Evolutionary conservation across 495 filamentous ascomycete genomes (phyloP).

Genomic region (Aspergillus cristatus): DNA sequence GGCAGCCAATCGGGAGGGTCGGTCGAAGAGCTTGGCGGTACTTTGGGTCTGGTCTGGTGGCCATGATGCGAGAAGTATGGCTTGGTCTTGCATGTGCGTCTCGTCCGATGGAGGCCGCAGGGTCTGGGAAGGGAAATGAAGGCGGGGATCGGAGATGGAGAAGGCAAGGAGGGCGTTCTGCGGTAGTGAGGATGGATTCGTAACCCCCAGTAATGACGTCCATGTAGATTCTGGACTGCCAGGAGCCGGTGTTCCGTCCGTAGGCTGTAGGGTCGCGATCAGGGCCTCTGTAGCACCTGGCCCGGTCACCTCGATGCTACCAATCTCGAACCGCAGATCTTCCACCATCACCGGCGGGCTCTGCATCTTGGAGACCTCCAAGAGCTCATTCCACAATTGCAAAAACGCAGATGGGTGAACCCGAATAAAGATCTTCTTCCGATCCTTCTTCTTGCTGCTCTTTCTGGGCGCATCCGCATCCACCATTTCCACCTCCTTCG

Average conservation of each 20-base stretch:
- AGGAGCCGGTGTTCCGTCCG: constrained; percentile 11
- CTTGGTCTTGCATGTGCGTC: constrained; percentile 38
- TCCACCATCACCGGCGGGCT: constrained; percentile 68
- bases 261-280: constrained; percentile 53
- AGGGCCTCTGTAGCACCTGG: constrained; percentile 78
- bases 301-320: constrained; percentile 82
- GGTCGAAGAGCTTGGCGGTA: constrained; percentile 57
- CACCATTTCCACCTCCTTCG: constrained; percentile 24
- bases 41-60: constrained; percentile 50
- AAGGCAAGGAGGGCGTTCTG: constrained; percentile 64
- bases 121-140: constrained; percentile 54
- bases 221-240: constrained; percentile 49
- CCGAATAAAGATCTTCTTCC: constrained; percentile 59
- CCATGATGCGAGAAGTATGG: constrained; percentile 57
- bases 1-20: constrained; percentile 50
- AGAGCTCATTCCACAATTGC: constrained; percentile 71
- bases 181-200: constrained; percentile 70
- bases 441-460: constrained; percentile 28
- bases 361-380: constrained; percentile 59
- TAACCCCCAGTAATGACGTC: constrained; percentile 55
- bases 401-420: constrained; percentile 85
- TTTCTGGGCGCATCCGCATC: constrained; percentile 9
- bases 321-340: constrained; percentile 88
- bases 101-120: constrained; percentile 25
- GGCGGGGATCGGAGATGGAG: constrained; percentile 65